Conservation (phyloP, 176 grass and related monocot genomes). For the Coix lacrymajobi region DNA sequence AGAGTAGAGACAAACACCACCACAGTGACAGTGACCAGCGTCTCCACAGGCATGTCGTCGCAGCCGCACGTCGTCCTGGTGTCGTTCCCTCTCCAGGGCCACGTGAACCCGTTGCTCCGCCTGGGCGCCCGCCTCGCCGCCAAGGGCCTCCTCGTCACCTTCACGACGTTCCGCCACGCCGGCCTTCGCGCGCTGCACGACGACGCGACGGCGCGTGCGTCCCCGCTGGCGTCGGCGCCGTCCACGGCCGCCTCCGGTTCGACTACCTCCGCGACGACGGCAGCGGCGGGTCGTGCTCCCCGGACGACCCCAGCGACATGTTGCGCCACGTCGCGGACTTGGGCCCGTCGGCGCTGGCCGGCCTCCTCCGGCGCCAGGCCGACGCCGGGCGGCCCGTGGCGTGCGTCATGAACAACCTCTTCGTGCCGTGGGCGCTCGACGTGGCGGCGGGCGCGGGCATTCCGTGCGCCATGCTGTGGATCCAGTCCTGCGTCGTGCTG, state of each 20-base stretch:
- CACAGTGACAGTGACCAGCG: too few species aligned
- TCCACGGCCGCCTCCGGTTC: slow-evolving; percentile 22
- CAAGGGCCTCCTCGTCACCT: slow-evolving; percentile 53
- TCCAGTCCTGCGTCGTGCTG: slow-evolving; percentile 44
- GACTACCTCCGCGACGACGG: slow-evolving; percentile 22
- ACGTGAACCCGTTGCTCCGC: slow-evolving; percentile 58
- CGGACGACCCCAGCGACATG: slow-evolving; percentile 13
- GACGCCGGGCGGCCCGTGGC: slow-evolving; percentile 16
- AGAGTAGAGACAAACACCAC: too few species aligned
- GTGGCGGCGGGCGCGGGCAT: slow-evolving; percentile 28
- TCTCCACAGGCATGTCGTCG: not conserved
- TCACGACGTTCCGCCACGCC: slow-evolving; percentile 41
- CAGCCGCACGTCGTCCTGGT: slow-evolving; percentile 53
- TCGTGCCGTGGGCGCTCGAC: slow-evolving; percentile 48
- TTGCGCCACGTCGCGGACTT: not conserved
- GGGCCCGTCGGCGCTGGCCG: not conserved
- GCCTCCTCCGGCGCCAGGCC: slow-evolving; percentile 27
- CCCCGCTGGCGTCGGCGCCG: not conserved
- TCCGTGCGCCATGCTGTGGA: slow-evolving; percentile 43
- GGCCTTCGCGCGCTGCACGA: slow-evolving; percentile 10
- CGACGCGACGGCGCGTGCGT: not conserved
- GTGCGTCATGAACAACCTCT: slow-evolving; percentile 52
- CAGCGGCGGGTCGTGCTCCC: not conserved
- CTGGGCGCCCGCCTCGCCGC: slow-evolving; percentile 42
- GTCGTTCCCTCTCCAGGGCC: slow-evolving; percentile 48